phyloP scores from a whole-genome alignment of 78 protist species.

The Pigoraptor vietnamica region DNA sequence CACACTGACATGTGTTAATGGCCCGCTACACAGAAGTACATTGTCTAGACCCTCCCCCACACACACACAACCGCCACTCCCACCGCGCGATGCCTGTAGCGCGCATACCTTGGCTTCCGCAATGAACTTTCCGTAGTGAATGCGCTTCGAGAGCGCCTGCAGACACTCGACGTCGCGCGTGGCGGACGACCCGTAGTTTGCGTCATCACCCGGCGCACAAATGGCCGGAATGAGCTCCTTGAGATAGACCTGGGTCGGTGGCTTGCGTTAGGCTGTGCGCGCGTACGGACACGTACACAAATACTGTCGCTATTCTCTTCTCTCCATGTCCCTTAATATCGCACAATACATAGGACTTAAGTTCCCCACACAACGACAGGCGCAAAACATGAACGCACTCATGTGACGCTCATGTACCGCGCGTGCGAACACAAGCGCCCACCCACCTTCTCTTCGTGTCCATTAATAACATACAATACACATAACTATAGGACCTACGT shows the following conservation, averaged over 20 bases:
- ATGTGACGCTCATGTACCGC: slow-evolving; percentile 8
- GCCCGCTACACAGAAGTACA: too few species aligned
- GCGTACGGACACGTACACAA: too few species aligned
- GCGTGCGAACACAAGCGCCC: background rate
- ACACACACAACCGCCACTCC: too few species aligned
- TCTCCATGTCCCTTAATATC: background rate
- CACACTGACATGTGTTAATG: too few species aligned
- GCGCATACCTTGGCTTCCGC: slow-evolving; percentile 1
- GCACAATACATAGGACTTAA: background rate
- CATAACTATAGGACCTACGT: too few species aligned
- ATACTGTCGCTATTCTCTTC: too few species aligned
- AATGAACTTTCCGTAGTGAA: slow-evolving; percentile 35
- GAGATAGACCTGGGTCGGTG: background rate
- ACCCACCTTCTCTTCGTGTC: too few species aligned
- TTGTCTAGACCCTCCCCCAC: too few species aligned
- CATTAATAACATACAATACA: too few species aligned
- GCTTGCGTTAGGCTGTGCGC: background rate
- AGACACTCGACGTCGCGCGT: slow-evolving; percentile 10
- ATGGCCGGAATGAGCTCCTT: background rate
- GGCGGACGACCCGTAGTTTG: slow-evolving; percentile 33
- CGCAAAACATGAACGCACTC: background rate
- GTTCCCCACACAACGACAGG: background rate
- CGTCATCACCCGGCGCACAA: slow-evolving; percentile 22
- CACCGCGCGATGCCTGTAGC: too few species aligned
- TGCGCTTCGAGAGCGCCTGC: slow-evolving; percentile 33